Conservation (phyloP, 805 yeast genomes). For the Wickerhamiella vanderwaltii region DNA sequence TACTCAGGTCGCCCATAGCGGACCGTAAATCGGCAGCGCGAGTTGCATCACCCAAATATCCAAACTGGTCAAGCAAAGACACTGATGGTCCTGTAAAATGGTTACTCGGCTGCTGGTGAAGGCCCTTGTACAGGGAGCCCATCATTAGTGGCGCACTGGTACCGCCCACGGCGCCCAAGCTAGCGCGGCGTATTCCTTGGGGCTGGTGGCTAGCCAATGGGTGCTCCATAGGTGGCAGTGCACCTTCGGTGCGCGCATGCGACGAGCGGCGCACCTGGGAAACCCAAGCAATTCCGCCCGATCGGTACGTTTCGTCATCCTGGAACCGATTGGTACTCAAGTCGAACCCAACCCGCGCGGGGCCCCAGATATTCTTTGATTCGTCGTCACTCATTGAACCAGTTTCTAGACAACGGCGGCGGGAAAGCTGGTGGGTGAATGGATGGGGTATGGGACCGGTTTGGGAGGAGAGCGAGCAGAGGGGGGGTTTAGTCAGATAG, state of each 20-base stretch:
- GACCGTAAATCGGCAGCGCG: constrained; percentile 16
- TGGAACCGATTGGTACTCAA: constrained; percentile 8
- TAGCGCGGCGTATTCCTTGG: constrained; percentile 12
- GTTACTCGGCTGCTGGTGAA: constrained; percentile 8
- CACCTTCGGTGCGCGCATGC: constrained; percentile 10
- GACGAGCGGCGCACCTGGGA: constrained; percentile 15
- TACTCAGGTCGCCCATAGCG: not conserved
- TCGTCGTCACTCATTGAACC: constrained; percentile 12
- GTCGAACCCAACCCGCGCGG: constrained; percentile 11
- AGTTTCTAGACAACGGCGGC: too few species aligned
- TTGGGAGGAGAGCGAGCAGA: too few species aligned
- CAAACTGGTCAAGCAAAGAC: constrained; percentile 21
- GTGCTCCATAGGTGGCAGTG: constrained; percentile 6
- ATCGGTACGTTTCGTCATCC: constrained; percentile 19
- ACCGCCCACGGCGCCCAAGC: constrained; percentile 10
- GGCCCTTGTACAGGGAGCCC: constrained; percentile 12
- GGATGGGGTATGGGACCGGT: too few species aligned
- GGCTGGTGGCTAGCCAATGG: constrained; percentile 7
- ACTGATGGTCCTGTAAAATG: constrained; percentile 20
- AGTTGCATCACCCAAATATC: constrained; percentile 22
- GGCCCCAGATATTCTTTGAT: constrained; percentile 9
- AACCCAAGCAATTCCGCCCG: constrained; percentile 23
- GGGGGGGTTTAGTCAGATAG: too few species aligned
- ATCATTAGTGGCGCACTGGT: constrained; percentile 15
- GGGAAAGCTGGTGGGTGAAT: too few species aligned